Evolutionary conservation across 108 stramenopile species (phyloP).

Genomic region (Nitzschia inconspicua): DNA sequence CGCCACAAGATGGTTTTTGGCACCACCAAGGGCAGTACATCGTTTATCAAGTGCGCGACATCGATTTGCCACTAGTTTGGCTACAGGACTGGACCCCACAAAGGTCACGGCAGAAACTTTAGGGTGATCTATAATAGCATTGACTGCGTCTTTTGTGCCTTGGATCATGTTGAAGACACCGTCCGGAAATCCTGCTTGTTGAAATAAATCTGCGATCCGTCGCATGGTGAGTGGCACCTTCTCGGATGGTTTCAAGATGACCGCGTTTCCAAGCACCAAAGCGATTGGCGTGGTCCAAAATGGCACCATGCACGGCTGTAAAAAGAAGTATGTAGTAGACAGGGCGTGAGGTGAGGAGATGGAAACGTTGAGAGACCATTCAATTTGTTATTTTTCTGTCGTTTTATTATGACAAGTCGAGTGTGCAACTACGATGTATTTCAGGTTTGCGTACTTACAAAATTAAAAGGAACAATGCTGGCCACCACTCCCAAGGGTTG

Average conservation of each 20-base stretch:
- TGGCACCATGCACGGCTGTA: conserved; percentile 60
- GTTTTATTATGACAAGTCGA: not conserved
- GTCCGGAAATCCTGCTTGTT: conserved; percentile 78
- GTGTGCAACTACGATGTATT: too few relatives aligned
- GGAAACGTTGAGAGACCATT: conserved; percentile 52
- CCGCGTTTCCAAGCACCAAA: conserved; percentile 89
- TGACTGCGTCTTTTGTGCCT: conserved; percentile 59
- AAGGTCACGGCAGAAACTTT: conserved; percentile 85
- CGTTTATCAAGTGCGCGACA: conserved; percentile 82
- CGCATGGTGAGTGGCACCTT: conserved; percentile 90
- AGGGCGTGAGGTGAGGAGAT: too few relatives aligned
- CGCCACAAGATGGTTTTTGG: conserved; percentile 96
- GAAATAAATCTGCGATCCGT: conserved; percentile 49
- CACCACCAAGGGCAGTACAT: conserved; percentile 91
- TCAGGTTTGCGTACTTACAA: too few relatives aligned
- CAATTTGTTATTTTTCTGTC: too few relatives aligned
- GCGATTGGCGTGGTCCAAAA: conserved; percentile 89
- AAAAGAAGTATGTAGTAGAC: too few relatives aligned
- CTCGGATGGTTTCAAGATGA: conserved; percentile 84
- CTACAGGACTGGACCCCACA: conserved; percentile 90
- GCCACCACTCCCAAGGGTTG: conserved; percentile 93
- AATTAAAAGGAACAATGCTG: conserved; percentile 92
- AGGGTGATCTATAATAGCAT: conserved; percentile 68
- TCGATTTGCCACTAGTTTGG: conserved; percentile 69
- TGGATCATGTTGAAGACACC: conserved; percentile 88